phyloP scores from a whole-genome alignment of 768 basidiomycete species.

The Russula sp. region DNA sequence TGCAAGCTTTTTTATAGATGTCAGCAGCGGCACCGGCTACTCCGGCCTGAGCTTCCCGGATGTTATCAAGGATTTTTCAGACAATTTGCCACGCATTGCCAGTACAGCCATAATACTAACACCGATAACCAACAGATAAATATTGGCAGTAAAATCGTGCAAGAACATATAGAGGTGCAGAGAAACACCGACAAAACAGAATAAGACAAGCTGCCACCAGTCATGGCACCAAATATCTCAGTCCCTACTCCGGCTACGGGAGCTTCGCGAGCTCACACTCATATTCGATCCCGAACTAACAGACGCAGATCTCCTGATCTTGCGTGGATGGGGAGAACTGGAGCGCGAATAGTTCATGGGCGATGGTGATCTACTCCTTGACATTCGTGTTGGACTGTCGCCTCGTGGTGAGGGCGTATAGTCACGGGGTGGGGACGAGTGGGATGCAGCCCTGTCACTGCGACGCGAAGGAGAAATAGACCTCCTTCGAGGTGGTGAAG shows the following conservation, averaged over 20 bases:
- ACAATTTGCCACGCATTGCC: not conserved
- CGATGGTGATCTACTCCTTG: constrained; percentile 18
- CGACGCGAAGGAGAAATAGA: constrained; percentile 27
- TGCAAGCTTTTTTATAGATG: no score
- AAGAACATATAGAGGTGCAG: not conserved
- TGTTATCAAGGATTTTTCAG: no score
- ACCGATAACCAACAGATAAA: not conserved
- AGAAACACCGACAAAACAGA: not conserved
- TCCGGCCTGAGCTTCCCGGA: not conserved
- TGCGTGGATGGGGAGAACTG: constrained; percentile 16
- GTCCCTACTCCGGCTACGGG: constrained; percentile 24
- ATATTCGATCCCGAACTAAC: constrained; percentile 25
- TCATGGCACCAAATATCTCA: constrained; percentile 6
- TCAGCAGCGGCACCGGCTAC: not conserved
- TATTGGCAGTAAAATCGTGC: not conserved
- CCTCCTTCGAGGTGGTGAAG: constrained; percentile 22
- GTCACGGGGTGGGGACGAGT: constrained; percentile 18
- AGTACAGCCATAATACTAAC: not conserved
- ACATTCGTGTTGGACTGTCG: constrained; percentile 1
- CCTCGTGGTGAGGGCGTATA: constrained; percentile 16
- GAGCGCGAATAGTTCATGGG: constrained; percentile 21
- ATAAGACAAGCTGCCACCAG: not conserved
- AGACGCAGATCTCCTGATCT: constrained; percentile 17
- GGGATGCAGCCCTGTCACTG: constrained; percentile 14
- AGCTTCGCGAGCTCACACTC: constrained; percentile 25